Percentiles rank a stretch among this genome's conserved stretches.
Conservation (phyloP, 2,329 filamentous ascomycete species). For the Nigrograna mackinnonii region DNA sequence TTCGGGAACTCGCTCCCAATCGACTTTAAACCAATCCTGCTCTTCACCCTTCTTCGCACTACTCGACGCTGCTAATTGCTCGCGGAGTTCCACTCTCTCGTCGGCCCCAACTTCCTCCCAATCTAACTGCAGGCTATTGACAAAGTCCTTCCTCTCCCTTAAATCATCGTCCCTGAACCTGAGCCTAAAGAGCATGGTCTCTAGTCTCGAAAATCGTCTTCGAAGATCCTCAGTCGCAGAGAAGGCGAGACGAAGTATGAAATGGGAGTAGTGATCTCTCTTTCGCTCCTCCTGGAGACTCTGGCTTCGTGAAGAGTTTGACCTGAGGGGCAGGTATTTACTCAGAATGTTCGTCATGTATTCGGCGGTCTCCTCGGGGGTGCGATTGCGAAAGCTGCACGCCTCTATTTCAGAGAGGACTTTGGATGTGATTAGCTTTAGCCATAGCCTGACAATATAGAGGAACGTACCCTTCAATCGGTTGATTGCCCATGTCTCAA, state of each 20-base stretch:
- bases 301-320: slow-evolving; percentile 67
- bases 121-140: slow-evolving; percentile 75
- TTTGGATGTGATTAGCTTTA: slow-evolving; percentile 31
- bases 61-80: slow-evolving; percentile 64
- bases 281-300: slow-evolving; percentile 74
- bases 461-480: slow-evolving; percentile 71
- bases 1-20: slow-evolving; percentile 92
- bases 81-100: slow-evolving; percentile 71
- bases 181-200: slow-evolving; percentile 86
- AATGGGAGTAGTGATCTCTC: slow-evolving; percentile 97
- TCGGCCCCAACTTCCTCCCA: slow-evolving; percentile 83
- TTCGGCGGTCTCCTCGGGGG: slow-evolving; percentile 75
- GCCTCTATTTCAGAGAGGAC: slow-evolving; percentile 89
- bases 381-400: slow-evolving; percentile 91
- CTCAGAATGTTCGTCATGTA: slow-evolving; percentile 87
- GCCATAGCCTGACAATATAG: neutral
- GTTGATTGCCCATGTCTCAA: slow-evolving; percentile 98
- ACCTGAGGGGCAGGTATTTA: slow-evolving; percentile 81
- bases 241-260: slow-evolving; percentile 92
- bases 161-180: slow-evolving; percentile 77
- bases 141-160: slow-evolving; percentile 74
- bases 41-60: slow-evolving; percentile 66
- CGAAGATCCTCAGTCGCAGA: slow-evolving; percentile 88
- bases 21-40: slow-evolving; percentile 92
- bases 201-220: slow-evolving; percentile 80